phyloP scores from a whole-genome alignment of 2,329 filamentous ascomycete species.

The Rhytidhysteron rufulum region DNA sequence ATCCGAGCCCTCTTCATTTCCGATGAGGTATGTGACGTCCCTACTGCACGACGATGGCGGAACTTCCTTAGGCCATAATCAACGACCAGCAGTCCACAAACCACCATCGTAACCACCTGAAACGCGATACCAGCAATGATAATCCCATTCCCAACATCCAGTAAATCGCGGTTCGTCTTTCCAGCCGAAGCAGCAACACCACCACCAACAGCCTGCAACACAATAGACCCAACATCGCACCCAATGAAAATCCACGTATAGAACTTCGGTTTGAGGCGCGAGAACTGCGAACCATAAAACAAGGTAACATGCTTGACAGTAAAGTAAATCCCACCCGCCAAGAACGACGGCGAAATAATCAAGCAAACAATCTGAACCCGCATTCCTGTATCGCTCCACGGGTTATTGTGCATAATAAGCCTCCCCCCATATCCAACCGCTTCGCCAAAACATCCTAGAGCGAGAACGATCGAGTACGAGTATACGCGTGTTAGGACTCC shows the following conservation, averaged over 20 bases:
- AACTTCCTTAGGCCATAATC: no score
- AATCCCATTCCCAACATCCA: slow-evolving; percentile 46
- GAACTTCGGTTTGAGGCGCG: slow-evolving; percentile 37
- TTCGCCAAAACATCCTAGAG: slow-evolving; percentile 40
- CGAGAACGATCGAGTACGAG: slow-evolving; percentile 40
- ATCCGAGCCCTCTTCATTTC: slow-evolving; percentile 6
- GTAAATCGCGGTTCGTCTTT: slow-evolving; percentile 19
- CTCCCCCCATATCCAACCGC: slow-evolving; percentile 42
- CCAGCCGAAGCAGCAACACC: slow-evolving; percentile 40
- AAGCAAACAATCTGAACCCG: slow-evolving; percentile 43
- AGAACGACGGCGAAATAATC: slow-evolving; percentile 41
- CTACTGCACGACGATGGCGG: slow-evolving; percentile 45
- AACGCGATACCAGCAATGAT: slow-evolving; percentile 56
- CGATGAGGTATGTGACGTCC: not conserved
- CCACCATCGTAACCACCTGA: slow-evolving; percentile 53
- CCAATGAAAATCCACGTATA: slow-evolving; percentile 53
- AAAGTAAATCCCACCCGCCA: slow-evolving; percentile 46
- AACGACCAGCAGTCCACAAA: slow-evolving; percentile 49
- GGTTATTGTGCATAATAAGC: slow-evolving; percentile 40
- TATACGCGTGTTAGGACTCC: slow-evolving; percentile 32
- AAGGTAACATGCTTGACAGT: slow-evolving; percentile 46
- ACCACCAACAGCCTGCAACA: slow-evolving; percentile 55
- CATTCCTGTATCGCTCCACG: slow-evolving; percentile 39
- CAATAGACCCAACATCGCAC: slow-evolving; percentile 52
- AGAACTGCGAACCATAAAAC: slow-evolving; percentile 40